Evolutionary conservation across 129 eudicot species (phyloP).

Genomic region (Flaveria sonorensis): DNA sequence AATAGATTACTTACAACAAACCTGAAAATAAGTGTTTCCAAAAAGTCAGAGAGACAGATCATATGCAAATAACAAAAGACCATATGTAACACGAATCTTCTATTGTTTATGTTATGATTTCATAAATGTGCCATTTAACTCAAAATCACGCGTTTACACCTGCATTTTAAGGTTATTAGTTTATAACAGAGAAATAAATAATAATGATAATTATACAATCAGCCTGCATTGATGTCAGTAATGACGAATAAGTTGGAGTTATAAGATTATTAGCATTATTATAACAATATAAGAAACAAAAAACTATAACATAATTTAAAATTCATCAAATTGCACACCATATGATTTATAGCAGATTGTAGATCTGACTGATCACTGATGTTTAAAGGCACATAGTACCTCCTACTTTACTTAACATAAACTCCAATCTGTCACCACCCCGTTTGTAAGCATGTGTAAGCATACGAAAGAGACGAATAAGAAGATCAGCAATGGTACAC

Average conservation of each 20-base stretch:
- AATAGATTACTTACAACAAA: not conserved
- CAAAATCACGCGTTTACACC: not conserved
- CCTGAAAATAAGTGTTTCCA: not conserved
- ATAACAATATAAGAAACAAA: not conserved
- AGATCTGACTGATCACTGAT: not conserved
- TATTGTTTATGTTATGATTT: not conserved
- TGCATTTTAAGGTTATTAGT: not conserved
- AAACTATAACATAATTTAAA: not conserved
- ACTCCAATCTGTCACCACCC: not conserved
- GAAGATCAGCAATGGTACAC: constrained; percentile 41
- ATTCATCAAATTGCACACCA: not conserved
- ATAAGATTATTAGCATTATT: not conserved
- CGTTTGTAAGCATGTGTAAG: constrained; percentile 16
- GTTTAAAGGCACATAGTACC: not conserved
- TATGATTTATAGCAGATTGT: not conserved
- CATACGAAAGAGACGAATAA: not conserved
- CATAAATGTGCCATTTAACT: not conserved
- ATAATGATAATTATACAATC: not conserved
- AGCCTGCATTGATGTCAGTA: not conserved
- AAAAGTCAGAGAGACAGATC: not conserved
- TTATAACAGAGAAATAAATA: not conserved
- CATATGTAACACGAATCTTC: not conserved
- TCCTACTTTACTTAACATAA: not conserved
- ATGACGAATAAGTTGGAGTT: not conserved
- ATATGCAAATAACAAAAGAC: not conserved